phyloP scores from a whole-genome alignment of 768 basidiomycete species.

The Sarcodon sp. region DNA sequence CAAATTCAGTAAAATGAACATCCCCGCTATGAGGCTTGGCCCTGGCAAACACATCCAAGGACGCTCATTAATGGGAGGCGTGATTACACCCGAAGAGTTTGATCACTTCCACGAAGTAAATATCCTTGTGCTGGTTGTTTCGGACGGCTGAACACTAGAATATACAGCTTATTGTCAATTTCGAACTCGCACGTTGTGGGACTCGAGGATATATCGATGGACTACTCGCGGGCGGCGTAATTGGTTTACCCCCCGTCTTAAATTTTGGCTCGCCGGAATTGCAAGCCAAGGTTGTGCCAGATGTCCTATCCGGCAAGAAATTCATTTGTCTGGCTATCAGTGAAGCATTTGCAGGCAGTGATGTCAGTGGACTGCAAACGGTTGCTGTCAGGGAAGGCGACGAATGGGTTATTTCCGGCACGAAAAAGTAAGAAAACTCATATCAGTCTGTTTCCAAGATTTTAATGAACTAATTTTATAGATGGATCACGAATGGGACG shows the following conservation, averaged over 20 bases:
- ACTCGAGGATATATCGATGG: slow-evolving; percentile 86
- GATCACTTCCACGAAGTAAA: slow-evolving; percentile 88
- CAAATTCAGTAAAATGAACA: slow-evolving; percentile 48
- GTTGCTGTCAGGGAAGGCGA: slow-evolving; percentile 79
- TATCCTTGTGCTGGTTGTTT: not conserved
- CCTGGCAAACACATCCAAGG: slow-evolving; percentile 85
- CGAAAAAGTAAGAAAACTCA: slow-evolving; percentile 61
- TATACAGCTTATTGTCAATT: slow-evolving; percentile 57
- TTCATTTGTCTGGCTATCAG: slow-evolving; percentile 84
- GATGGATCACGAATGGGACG: slow-evolving; percentile 85
- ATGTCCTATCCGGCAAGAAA: slow-evolving; percentile 67
- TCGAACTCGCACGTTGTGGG: slow-evolving; percentile 74
- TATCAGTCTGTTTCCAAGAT: not conserved
- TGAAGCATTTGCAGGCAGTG: slow-evolving; percentile 88
- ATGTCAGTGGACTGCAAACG: slow-evolving; percentile 76
- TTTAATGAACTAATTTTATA: slow-evolving; percentile 15
- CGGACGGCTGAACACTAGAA: not conserved
- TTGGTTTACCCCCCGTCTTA: slow-evolving; percentile 80
- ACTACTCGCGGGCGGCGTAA: slow-evolving; percentile 67
- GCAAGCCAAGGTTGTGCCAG: slow-evolving; percentile 55
- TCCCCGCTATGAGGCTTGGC: slow-evolving; percentile 84
- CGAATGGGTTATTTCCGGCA: slow-evolving; percentile 82
- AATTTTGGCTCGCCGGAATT: slow-evolving; percentile 79
- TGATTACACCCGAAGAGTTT: slow-evolving; percentile 71
- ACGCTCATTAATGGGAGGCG: slow-evolving; percentile 59